phyloP scores from a whole-genome alignment of 345 rosid species.

The Rhizophora apiculata region DNA sequence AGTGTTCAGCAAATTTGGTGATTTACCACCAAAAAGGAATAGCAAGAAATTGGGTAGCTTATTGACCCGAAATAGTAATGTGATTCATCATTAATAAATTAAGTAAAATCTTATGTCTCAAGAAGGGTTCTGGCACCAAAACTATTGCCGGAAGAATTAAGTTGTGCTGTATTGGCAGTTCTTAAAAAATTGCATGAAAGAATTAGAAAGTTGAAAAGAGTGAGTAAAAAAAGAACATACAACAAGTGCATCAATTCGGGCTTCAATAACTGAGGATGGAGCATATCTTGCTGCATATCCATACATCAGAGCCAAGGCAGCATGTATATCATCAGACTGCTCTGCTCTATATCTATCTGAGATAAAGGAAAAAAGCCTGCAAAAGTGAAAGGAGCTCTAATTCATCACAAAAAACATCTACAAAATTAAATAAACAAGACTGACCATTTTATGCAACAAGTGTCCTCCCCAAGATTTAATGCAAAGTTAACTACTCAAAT shows the following conservation, averaged over 20 bases:
- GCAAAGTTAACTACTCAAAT: not conserved
- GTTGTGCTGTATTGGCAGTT: not conserved
- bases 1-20: too few relatives aligned
- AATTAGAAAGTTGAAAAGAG: conserved; percentile 11
- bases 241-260: conserved; percentile 94
- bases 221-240: conserved; percentile 47
- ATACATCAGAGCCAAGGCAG: conserved; percentile 98
- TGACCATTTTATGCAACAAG: not conserved
- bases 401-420: too few relatives aligned
- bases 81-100: not conserved
- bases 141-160: not conserved
- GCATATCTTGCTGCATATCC: conserved; percentile 99
- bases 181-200: not conserved
- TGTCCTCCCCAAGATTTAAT: not conserved
- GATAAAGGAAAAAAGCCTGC: conserved; percentile 81
- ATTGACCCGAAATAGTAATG: not conserved
- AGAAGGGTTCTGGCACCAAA: not conserved
- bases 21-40: too few relatives aligned
- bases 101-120: not conserved
- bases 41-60: not conserved
- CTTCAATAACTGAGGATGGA: conserved; percentile 92
- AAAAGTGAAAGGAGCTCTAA: conserved; percentile 16
- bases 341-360: conserved; percentile 68
- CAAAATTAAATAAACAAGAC: conserved; percentile 10
- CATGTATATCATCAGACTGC: conserved; percentile 96